Conservation (phyloP, 2,329 filamentous ascomycete species). For the Fusarium fracticaudum region DNA sequence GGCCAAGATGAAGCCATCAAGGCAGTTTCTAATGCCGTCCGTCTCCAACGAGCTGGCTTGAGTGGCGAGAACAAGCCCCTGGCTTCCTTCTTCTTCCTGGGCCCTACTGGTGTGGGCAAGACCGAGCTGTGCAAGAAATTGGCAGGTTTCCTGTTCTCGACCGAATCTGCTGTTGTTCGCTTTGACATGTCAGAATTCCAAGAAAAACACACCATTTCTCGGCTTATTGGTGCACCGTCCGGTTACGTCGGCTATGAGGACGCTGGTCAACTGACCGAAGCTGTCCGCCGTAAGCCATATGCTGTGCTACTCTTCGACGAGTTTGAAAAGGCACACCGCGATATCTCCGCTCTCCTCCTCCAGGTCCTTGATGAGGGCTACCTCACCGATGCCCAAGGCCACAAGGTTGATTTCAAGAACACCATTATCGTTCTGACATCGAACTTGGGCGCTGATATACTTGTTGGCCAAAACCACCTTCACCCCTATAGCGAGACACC, state of each 20-base stretch:
- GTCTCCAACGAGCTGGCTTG: constrained; percentile 91
- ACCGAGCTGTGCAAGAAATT: constrained; percentile 98
- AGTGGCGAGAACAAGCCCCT: constrained; percentile 91
- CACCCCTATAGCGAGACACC: constrained; percentile 70
- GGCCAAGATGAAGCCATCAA: constrained; percentile 95
- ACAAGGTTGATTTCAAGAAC: constrained; percentile 96
- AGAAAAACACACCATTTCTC: constrained; percentile 94
- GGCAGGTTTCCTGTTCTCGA: constrained; percentile 91
- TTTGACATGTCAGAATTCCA: constrained; percentile 99
- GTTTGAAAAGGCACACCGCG: constrained; percentile 96
- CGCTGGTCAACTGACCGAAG: constrained; percentile 94
- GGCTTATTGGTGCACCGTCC: constrained; percentile 90
- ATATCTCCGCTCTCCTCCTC: constrained; percentile 90
- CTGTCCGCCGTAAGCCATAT: constrained; percentile 93
- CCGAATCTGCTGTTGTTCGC: constrained; percentile 86
- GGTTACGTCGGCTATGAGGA: constrained; percentile 98
- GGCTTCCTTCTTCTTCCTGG: constrained; percentile 97
- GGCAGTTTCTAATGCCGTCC: constrained; percentile 90
- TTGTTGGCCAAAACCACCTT: constrained; percentile 77
- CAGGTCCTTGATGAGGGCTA: constrained; percentile 97
- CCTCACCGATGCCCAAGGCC: constrained; percentile 92
- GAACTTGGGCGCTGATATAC: constrained; percentile 91
- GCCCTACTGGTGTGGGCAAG: constrained; percentile 95
- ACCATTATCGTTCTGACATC: constrained; percentile 97
- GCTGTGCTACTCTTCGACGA: constrained; percentile 96